Evolutionary conservation across 2,329 filamentous ascomycete genomes (phyloP).

Genomic region (Monascus ruber): DNA sequence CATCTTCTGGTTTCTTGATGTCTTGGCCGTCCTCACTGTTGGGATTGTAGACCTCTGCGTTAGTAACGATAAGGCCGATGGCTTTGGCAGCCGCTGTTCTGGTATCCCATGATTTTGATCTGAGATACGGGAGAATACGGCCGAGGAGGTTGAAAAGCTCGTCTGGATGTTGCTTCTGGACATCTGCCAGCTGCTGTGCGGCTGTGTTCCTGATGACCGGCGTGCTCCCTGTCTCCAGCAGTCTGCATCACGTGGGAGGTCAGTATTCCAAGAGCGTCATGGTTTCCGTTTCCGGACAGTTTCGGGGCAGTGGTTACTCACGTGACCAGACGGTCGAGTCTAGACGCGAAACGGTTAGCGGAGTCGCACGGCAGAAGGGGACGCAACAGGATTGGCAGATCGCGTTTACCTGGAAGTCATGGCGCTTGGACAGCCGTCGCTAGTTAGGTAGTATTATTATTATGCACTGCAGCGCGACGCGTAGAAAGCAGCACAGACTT

Average conservation of each 20-base stretch:
- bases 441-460: neutral
- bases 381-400: conserved; percentile 10
- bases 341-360: conserved; percentile 31
- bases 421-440: conserved; percentile 14
- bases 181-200: conserved; percentile 90
- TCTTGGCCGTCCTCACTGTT: conserved; percentile 57
- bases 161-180: conserved; percentile 95
- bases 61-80: conserved; percentile 83
- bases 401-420: conserved; percentile 33
- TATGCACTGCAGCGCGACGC: conserved; percentile 8
- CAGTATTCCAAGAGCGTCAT: conserved; percentile 5
- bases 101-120: conserved; percentile 95
- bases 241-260: conserved; percentile 40
- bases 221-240: conserved; percentile 95
- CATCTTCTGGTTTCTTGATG: conserved; percentile 41
- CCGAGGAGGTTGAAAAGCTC: conserved; percentile 93
- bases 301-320: conserved; percentile 40
- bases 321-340: conserved; percentile 79
- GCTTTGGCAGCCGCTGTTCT: conserved; percentile 86
- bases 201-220: conserved; percentile 92
- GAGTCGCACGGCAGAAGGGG: conserved; percentile 10
- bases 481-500: conserved; percentile 9
- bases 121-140: conserved; percentile 86
- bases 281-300: too few species aligned
- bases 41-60: conserved; percentile 79